Percentiles rank a stretch among this genome's conserved stretches.
Conservation (phyloP, 208 protist species). For the Trypanosoma vivax region DNA sequence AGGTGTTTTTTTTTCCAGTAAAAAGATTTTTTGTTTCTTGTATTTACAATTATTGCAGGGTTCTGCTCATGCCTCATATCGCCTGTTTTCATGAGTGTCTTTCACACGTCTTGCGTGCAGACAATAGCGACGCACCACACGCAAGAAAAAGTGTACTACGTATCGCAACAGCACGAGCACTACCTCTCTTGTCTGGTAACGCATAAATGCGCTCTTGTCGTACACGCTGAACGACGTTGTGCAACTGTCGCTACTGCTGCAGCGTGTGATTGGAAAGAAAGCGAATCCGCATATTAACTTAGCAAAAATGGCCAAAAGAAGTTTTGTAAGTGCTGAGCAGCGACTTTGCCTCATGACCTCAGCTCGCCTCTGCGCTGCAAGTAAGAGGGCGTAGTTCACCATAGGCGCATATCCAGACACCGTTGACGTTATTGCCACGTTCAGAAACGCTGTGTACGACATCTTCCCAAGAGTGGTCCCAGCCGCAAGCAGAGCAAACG, state of each 20-base stretch:
- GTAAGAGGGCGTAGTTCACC: constrained; percentile 25
- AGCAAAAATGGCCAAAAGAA: constrained; percentile 36
- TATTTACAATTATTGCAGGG: too few species aligned
- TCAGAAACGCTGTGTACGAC: constrained; percentile 60
- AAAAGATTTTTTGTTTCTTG: too few species aligned
- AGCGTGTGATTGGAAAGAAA: constrained; percentile 60
- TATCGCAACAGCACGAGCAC: constrained; percentile 45
- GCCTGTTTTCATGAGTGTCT: too few species aligned
- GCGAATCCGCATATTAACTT: constrained; percentile 51
- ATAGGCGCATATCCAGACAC: constrained; percentile 36
- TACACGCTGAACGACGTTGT: constrained; percentile 39
- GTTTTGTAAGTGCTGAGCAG: constrained; percentile 23
- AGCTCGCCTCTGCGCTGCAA: constrained; percentile 30
- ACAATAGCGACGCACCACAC: constrained; percentile 21
- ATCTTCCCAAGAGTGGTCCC: constrained; percentile 48
- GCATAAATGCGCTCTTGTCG: constrained; percentile 31
- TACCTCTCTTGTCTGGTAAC: constrained; percentile 56
- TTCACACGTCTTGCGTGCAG: too few species aligned
- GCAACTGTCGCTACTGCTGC: constrained; percentile 44
- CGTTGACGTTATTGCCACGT: constrained; percentile 49
- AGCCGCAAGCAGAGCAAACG: constrained; percentile 60
- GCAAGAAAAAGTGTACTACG: constrained; percentile 28
- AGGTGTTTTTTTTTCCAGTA: too few species aligned
- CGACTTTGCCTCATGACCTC: constrained; percentile 25
- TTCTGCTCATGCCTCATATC: too few species aligned